Conservation (phyloP, 108 stramenopile genomes). For the Skeletonema costatum region DNA sequence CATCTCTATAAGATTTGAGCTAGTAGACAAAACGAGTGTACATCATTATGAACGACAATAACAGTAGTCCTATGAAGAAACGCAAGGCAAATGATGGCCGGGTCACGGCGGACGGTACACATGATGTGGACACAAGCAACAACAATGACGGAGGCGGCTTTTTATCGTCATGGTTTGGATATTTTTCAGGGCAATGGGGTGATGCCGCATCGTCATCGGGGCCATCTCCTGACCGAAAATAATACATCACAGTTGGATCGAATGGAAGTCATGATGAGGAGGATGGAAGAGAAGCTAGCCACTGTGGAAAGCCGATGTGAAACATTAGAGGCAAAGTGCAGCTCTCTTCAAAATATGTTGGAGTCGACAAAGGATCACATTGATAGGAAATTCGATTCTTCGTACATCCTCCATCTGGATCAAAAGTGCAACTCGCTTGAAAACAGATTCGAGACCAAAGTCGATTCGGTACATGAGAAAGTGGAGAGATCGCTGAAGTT, state of each 20-base stretch:
- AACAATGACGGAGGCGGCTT: neutral
- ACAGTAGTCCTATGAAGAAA: neutral
- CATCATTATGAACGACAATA: neutral
- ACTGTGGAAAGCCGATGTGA: neutral
- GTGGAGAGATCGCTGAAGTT: neutral
- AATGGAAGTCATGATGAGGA: neutral
- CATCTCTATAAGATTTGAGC: too few species aligned
- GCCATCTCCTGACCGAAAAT: neutral
- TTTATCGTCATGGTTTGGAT: neutral
- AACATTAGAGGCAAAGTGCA: neutral
- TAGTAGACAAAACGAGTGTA: neutral
- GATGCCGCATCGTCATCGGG: neutral
- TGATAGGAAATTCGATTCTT: neutral
- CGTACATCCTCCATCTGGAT: neutral
- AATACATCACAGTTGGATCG: neutral
- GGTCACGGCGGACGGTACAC: neutral
- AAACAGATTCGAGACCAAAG: neutral
- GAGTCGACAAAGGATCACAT: neutral
- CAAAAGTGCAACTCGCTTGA: neutral
- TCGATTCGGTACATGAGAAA: neutral
- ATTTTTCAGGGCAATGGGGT: neutral
- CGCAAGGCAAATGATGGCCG: neutral
- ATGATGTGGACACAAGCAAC: neutral
- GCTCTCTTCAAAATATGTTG: neutral
- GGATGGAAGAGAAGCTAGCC: neutral